Base-by-base conservation (phyloP, 176 grass and related monocot species). In the Secale cereale region DNA sequence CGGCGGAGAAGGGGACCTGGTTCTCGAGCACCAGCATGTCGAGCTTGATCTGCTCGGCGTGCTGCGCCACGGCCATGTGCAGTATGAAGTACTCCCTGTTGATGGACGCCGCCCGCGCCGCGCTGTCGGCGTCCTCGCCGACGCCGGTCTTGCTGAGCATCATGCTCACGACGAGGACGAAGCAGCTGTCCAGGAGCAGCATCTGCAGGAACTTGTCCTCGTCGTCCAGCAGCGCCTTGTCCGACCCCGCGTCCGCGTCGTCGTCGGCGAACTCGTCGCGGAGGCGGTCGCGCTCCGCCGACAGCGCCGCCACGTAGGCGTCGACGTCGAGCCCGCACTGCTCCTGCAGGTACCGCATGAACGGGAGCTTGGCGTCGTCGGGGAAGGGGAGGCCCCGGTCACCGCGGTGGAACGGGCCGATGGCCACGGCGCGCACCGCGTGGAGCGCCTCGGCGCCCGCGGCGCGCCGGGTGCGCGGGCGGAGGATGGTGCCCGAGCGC, bases 11-110 rank as follows among this genome's bases (percentile, higher is more conserved):
- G 19, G 91, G 87, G 1, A 92, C 31, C 85, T 87, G 91, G 77
- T 92, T 92, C 80, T 92, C 84, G n/a, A 89, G 87, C 56, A 89
- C 57, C 0, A 92, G 84, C 64, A 92, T 57, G 81, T 92, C 87
- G 0, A 89, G 71, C 74, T 89, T 92, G 87, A 89, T 87, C 46
- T 84, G 76, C 23, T 89, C 78, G 6, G 87, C 76, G 56, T 81
- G 84, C 82, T 88, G 83, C 59, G 68, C 33, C 65, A 88, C 82
- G 31, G 66, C 69, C 77, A 85, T 85, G 64, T 88, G 71, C 2
- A 88, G 89, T 0, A 91, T 85, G 78, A 85, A 88, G 70, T 88
- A 87, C 23, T 85, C 82, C 65, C 65, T 10, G 70, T 22, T 68
- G 81, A 85, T 88, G 64, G 81, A 78, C 63, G 50, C 59, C 65